Percentiles rank a stretch among this genome's conserved stretches.
Evolutionary conservation across 1,284 basidiomycete genomes (phyloP).

Genomic region (Microstroma glucosiphilum): DNA sequence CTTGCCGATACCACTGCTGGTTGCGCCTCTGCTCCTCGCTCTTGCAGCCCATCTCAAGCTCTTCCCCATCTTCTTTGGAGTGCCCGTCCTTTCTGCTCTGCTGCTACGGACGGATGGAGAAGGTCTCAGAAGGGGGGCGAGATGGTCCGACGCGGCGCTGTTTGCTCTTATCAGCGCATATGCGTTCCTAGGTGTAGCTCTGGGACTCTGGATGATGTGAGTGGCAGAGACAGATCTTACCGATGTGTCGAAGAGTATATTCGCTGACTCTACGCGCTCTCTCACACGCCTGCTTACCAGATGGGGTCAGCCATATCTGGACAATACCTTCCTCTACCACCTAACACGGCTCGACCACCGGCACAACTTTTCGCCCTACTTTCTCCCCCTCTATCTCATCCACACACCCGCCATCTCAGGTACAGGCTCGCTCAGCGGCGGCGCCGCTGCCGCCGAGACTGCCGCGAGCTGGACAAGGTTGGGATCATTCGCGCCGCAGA

Average conservation of each 20-base stretch:
- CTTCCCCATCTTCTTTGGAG: constrained; percentile 84
- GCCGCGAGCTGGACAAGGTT: constrained; percentile 12
- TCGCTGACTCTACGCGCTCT: background rate
- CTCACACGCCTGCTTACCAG: background rate
- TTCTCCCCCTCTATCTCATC: constrained; percentile 80
- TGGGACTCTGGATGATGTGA: constrained; percentile 12
- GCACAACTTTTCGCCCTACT: constrained; percentile 97
- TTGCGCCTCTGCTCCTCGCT: constrained; percentile 36
- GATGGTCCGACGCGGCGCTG: too few species aligned
- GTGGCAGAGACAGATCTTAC: background rate
- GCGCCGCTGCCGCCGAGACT: background rate
- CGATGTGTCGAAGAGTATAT: too few species aligned
- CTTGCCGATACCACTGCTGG: background rate
- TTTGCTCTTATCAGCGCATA: constrained; percentile 5
- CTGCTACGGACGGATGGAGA: constrained; percentile 7
- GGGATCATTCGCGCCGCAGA: constrained; percentile 60
- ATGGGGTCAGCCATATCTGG: constrained; percentile 87
- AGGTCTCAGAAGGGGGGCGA: background rate
- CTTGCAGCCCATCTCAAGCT: constrained; percentile 45
- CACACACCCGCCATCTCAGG: constrained; percentile 6
- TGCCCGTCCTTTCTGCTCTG: constrained; percentile 61
- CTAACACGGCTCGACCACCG: constrained; percentile 83
- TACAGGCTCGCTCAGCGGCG: background rate
- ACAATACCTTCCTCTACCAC: constrained; percentile 91
- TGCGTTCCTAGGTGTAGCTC: constrained; percentile 3